Evolutionary conservation across 2,329 filamentous ascomycete species (phyloP), one percentile per base, ranked within the genome.

Genomic region (Rhinocladiella similis): DNA sequence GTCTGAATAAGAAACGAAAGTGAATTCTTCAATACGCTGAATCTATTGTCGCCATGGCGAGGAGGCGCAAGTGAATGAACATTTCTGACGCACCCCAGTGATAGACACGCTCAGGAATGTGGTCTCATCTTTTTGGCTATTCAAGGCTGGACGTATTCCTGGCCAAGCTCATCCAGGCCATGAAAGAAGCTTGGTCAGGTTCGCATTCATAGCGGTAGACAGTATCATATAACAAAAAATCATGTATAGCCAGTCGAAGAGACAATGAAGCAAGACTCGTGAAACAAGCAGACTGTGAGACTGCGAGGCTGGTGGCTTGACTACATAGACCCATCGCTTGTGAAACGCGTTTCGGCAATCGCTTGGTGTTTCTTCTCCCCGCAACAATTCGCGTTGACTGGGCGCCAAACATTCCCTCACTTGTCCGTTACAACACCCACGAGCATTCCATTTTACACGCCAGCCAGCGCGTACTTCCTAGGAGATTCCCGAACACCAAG

Each of bases 271-370:
- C 43, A 16, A 45, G 36, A 19, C 4, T 22, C 13, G 29, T 53
- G 50, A 53, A 53, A 53, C 50, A 18, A 18, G 43, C 5, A 27
- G 18, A 12, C 41, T 42, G n/a, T 19, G 41, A 36, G 29, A 19
- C 19, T 20, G 29, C 12, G n/a, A 33, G 36, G n/a, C 3, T 46
- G 29, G 41, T 27, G 22, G 16, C n/a, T 46, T 4, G 29, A 33
- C 7, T 33, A 7, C 10, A 3, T 9, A 33, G 29, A 33, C 10
- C 10, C 29, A 33, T 10, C 47, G 19, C 38, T 51, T 47, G 45
- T 54, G 52, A 54, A 49, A 54, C 52, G 46, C 46, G 52, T 54
- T 54, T 54, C 45, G 45, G 45, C 29, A 33, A 47, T 38, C 41
- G 20, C 47, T 33, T 41, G 38, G 25, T 49, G 25, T 27, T 19